Evolutionary conservation across 352 stramenopile species (phyloP).

Genomic region (Phytophthora colocasiae): DNA sequence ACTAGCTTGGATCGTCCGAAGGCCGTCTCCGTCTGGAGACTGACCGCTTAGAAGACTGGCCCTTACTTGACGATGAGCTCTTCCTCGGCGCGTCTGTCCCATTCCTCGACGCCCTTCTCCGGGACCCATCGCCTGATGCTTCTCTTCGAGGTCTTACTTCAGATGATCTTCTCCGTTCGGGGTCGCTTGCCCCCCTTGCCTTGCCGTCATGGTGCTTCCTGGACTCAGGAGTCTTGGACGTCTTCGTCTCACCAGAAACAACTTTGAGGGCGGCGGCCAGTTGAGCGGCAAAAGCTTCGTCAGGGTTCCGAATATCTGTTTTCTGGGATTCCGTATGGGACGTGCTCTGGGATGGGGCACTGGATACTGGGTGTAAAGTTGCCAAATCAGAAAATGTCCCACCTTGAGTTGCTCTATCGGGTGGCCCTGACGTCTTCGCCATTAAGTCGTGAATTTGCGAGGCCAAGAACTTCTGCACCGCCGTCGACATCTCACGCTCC

Average conservation of each 20-base stretch:
- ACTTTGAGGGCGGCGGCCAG: background rate
- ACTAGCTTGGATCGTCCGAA: background rate
- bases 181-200: background rate
- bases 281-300: background rate
- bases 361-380: too few species aligned
- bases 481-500: too few species aligned
- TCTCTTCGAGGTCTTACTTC: too few species aligned
- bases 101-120: too few species aligned
- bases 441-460: background rate
- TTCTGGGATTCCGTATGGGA: background rate
- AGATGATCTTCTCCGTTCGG: background rate
- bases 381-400: too few species aligned
- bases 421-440: background rate
- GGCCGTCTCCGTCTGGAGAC: background rate
- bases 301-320: background rate
- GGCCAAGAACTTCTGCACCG: background rate
- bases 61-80: too few species aligned
- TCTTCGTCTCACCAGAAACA: background rate
- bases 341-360: too few species aligned
- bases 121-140: too few species aligned
- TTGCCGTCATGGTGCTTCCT: background rate
- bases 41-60: too few species aligned
- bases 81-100: too few species aligned
- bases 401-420: too few species aligned
- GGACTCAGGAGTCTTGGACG: background rate